Base-by-base conservation (phyloP, 306 rosid species). In the Malus sylvestris region DNA sequence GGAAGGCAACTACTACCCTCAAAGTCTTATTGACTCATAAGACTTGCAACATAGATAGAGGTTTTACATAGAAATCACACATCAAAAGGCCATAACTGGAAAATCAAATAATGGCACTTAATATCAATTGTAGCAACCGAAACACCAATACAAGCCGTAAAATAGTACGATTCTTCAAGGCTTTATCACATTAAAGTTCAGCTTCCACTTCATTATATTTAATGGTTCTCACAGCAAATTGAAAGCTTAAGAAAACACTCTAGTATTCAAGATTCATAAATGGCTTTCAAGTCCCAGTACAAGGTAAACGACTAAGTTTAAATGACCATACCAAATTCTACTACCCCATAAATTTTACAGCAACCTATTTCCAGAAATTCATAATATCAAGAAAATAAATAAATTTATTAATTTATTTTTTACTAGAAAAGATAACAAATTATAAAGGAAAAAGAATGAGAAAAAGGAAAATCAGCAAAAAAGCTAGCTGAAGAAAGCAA, bases 1-100 rank as follows among this genome's bases (percentile, higher is more conserved):
- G 29, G 40, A 57, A 53, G 66, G 38, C 32, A 71, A 81, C 78
- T 58, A 80, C 65, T 51, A 10, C 38, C 12, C 64, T 81, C 81
- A 51, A 52, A n/a, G 55, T 67, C 71, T 76, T 12, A 72, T 66
- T 15, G 73, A 71, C 55, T 73, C 72, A 29, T 55, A 12, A 62
- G 64, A 40, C 18, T 70, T 55, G 16, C 38, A 4, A 58, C 14
- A 23, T 1, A 4, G 8, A 71, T 46, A 42, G 69, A 60, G 29
- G 44, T 51, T 44, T 44, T 72, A 68, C 10, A 68, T 49, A 49
- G 42, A 53, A 11, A 68, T 22, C 23, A 40, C 6, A 59, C 67
- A 60, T 45, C 62, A 33, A 9, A 67, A 51, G n/a, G 49, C 11
- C 23, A 7, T 14, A 33, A 62, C 58, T 18, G 10, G 44, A 13